phyloP scores from a whole-genome alignment of 139 green algal genomes.

The Yamagishiella unicocca region DNA sequence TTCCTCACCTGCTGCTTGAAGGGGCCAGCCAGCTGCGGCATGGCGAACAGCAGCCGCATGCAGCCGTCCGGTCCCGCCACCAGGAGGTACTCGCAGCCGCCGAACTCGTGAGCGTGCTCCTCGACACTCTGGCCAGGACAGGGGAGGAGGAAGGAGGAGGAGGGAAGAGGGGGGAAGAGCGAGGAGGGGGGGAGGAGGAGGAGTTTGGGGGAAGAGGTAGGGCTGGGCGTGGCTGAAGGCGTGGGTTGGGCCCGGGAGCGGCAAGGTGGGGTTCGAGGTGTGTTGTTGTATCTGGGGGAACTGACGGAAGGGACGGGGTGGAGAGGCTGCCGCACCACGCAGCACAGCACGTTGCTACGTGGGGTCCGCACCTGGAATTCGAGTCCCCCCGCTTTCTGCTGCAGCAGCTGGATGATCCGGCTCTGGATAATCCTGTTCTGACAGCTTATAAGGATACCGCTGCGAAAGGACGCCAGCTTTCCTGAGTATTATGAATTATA shows the following conservation, averaged over 20 bases:
- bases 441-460: constrained; percentile 34
- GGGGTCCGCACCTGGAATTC: neutral
- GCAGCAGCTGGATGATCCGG: neutral
- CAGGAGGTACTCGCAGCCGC: constrained; percentile 44
- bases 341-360: no score
- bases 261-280: neutral
- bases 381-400: constrained; percentile 1
- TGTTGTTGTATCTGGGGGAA: neutral
- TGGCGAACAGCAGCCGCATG: constrained; percentile 11
- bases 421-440: constrained; percentile 19
- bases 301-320: neutral
- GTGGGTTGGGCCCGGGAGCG: neutral
- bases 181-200: no score
- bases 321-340: no score
- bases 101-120: constrained; percentile 42
- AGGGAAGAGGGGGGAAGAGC: no score
- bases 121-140: neutral
- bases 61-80: neutral
- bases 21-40: constrained; percentile 1
- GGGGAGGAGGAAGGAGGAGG: neutral
- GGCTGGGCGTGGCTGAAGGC: no score
- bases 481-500: no score
- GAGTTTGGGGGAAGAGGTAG: no score
- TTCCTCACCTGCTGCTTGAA: constrained; percentile 33
- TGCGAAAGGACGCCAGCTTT: constrained; percentile 15